These are phyloP conservation scores for Excoecaria cochinchinensis DNA, from an alignment of 345 rosid genomes.

Conservation along the genomic window DNA sequence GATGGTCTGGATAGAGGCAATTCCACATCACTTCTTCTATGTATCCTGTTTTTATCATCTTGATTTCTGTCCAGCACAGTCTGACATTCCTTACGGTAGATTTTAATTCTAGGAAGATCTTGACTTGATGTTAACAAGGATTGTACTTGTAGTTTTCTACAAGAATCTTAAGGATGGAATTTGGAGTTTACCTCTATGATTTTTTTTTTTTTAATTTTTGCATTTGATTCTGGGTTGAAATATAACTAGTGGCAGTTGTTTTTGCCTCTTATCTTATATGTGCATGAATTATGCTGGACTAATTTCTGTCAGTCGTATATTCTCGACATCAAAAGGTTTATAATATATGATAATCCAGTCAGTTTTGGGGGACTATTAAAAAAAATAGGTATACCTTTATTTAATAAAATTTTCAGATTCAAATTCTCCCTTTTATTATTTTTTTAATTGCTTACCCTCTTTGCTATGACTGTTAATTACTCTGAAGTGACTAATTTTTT, in stretches of 20 bases:
- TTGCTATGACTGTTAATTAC: background rate
- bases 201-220: background rate
- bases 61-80: background rate
- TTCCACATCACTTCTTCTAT: background rate
- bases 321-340: background rate
- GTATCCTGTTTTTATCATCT: background rate
- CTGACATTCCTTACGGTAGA: background rate
- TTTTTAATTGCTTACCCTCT: background rate
- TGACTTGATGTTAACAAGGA: background rate
- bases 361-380: background rate
- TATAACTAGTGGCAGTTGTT: background rate
- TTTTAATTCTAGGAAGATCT: background rate
- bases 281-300: background rate
- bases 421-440: background rate
- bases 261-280: background rate
- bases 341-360: background rate
- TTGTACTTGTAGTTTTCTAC: background rate
- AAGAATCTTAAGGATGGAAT: background rate
- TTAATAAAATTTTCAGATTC: background rate
- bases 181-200: background rate
- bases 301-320: background rate
- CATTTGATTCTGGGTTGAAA: background rate
- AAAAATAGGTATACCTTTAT: background rate
- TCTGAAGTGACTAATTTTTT: background rate
- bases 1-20: background rate